Evolutionary conservation across 306 rosid species (phyloP).

Genomic region (Quercus dentata): DNA sequence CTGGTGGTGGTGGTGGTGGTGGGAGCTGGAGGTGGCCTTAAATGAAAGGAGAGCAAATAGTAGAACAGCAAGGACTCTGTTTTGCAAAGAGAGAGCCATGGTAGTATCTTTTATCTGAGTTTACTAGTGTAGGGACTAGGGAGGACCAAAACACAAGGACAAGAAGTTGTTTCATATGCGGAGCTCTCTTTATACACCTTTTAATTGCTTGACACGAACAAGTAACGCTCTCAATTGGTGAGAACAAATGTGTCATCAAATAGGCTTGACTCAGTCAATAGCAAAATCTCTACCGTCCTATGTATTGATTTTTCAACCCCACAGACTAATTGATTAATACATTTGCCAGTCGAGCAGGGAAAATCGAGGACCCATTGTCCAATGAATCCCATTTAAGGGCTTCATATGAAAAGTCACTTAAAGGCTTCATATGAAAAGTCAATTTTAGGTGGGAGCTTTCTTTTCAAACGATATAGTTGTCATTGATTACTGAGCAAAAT

Average conservation of each 20-base stretch:
- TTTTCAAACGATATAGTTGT: slow-evolving; percentile 7
- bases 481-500: background rate
- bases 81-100: slow-evolving; percentile 20
- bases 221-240: background rate
- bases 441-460: background rate
- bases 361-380: too few species aligned
- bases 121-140: background rate
- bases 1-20: slow-evolving; percentile 9
- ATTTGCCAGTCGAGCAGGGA: too few species aligned
- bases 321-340: too few species aligned
- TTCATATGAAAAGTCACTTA: background rate
- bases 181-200: background rate
- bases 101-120: background rate
- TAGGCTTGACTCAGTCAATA: background rate
- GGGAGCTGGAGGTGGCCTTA: slow-evolving; percentile 15
- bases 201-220: background rate
- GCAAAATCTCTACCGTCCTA: background rate
- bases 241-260: background rate
- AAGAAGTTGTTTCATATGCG: background rate
- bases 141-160: background rate
- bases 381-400: too few species aligned
- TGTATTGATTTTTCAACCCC: background rate
- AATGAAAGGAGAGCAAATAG: slow-evolving; percentile 13
- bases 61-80: background rate
- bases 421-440: background rate